Conservation (phyloP, 371 early-diverging fungal genomes). For the Mortierella sp. region DNA sequence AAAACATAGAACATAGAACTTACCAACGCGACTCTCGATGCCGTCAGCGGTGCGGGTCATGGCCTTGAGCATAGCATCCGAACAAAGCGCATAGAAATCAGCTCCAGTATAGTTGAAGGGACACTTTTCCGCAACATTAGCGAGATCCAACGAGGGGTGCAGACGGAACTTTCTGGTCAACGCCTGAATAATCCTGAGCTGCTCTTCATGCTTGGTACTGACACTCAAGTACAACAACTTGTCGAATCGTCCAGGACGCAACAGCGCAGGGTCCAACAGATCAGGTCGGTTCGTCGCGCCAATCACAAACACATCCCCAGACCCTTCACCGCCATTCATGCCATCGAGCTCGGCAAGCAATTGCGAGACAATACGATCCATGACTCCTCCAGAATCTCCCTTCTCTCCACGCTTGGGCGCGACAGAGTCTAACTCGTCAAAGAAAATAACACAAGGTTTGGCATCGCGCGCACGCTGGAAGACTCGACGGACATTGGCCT, state of each 20-base stretch:
- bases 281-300: conserved; percentile 99
- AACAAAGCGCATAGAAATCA: conserved; percentile 97
- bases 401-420: conserved; percentile 97
- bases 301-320: conserved; percentile 98
- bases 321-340: conserved; percentile 78
- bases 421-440: conserved; percentile 99
- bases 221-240: conserved; percentile 96
- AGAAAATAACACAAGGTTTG: conserved; percentile 99
- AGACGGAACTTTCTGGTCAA: conserved; percentile 95
- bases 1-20: conserved; percentile 9
- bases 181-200: conserved; percentile 90
- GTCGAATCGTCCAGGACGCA: conserved; percentile 98
- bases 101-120: conserved; percentile 97
- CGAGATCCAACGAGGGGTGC: conserved; percentile 81
- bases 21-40: conserved; percentile 79
- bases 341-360: conserved; percentile 96
- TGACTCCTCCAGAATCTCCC: conserved; percentile 98
- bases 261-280: conserved; percentile 96
- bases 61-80: conserved; percentile 97
- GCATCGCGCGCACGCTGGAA: conserved; percentile 99
- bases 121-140: conserved; percentile 82
- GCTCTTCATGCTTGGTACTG: conserved; percentile 86
- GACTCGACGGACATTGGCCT: conserved; percentile 96
- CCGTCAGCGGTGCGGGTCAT: conserved; percentile 89
- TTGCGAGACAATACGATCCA: conserved; percentile 98